A percentile compares a stretch with the other conserved stretches of the same genome.
Evolutionary conservation across 2,329 filamentous ascomycete genomes (phyloP).

Genomic region (Polytolypa hystricis): DNA sequence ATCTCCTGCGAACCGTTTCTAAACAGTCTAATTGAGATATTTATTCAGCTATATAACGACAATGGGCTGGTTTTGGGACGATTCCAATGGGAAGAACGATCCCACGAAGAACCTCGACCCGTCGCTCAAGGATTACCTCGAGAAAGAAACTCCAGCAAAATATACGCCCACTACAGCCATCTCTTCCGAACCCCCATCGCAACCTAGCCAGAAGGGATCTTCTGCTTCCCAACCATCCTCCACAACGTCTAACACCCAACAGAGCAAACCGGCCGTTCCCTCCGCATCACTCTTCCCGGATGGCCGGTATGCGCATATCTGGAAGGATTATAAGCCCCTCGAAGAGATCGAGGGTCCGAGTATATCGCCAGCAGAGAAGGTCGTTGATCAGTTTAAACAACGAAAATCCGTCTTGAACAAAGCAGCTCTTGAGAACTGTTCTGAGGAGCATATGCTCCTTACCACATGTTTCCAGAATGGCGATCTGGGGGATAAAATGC

Average conservation of each 20-base stretch:
- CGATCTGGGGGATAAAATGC: conserved; percentile 47
- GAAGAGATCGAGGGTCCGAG: conserved; percentile 58
- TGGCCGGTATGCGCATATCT: conserved; percentile 72
- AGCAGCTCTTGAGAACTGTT: conserved; percentile 87
- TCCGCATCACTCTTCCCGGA: conserved; percentile 53
- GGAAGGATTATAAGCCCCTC: conserved; percentile 79
- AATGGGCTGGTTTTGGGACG: conserved; percentile 57
- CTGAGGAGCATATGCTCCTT: conserved; percentile 72
- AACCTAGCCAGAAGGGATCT: conserved; percentile 5
- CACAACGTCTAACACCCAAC: conserved; percentile 13
- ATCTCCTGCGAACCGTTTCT: too few species aligned
- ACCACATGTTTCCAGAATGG: conserved; percentile 71
- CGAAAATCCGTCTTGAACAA: conserved; percentile 65
- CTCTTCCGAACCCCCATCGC: conserved; percentile 13
- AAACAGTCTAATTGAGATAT: conserved; percentile 3
- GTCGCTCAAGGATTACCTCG: conserved; percentile 70
- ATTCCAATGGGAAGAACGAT: conserved; percentile 41
- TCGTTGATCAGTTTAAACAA: conserved; percentile 75
- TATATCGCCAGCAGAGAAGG: conserved; percentile 68
- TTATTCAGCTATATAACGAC: too few species aligned
- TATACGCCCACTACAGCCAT: conserved; percentile 35
- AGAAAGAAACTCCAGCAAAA: conserved; percentile 69
- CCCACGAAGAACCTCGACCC: conserved; percentile 69
- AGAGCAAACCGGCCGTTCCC: conserved; percentile 26
- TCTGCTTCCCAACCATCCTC: conserved; percentile 3